Conservation (phyloP, 73 alveolate genomes). For the Urostyla sp. region DNA sequence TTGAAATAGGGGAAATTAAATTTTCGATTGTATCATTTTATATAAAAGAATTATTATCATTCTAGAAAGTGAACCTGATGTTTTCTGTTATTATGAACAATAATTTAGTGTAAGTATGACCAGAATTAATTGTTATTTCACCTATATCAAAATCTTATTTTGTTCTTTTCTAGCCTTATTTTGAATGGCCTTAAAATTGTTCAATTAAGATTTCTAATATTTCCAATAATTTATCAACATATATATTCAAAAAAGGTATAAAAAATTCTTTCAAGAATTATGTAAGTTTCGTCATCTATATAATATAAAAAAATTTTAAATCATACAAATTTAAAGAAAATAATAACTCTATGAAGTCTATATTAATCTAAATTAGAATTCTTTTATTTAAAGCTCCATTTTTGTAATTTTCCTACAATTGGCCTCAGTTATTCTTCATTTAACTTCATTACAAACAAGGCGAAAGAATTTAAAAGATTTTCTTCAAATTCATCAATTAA, state of each 20-base stretch:
- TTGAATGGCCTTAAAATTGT: background rate
- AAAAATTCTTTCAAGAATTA: constrained; percentile 27
- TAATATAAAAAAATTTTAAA: too few relatives aligned
- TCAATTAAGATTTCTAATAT: background rate
- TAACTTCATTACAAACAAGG: constrained; percentile 57
- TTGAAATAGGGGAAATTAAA: constrained; percentile 23
- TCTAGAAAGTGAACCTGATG: constrained; percentile 20
- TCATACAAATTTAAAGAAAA: constrained; percentile 30
- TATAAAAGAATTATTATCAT: constrained; percentile 31
- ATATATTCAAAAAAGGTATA: constrained; percentile 21
- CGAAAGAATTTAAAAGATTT: constrained; percentile 12
- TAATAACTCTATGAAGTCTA: constrained; percentile 23
- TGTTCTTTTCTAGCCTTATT: constrained; percentile 13
- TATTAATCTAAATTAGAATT: background rate
- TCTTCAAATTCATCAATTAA: constrained; percentile 2
- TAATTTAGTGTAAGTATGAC: background rate
- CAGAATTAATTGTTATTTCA: background rate
- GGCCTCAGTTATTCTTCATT: constrained; percentile 68
- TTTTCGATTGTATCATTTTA: constrained; percentile 47
- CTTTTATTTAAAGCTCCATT: constrained; percentile 58
- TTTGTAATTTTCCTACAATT: constrained; percentile 50
- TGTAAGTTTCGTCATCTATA: too few relatives aligned
- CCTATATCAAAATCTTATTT: background rate
- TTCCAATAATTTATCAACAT: background rate
- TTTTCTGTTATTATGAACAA: background rate